Conservation (phyloP, 1,139 yeast species). For the Pichia sp. region DNA sequence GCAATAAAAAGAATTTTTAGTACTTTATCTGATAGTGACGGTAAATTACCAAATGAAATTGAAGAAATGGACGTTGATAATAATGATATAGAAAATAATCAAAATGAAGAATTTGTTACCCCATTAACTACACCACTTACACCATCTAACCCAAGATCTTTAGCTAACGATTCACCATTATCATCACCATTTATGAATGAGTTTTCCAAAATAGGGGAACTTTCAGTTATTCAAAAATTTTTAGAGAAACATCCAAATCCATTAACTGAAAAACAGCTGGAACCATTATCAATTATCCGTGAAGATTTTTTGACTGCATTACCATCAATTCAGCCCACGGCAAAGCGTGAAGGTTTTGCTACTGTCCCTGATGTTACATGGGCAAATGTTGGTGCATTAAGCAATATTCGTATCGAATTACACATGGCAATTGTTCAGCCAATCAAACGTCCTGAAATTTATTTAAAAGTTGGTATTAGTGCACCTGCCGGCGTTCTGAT, state of each 20-base stretch:
- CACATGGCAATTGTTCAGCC: slow-evolving; percentile 99
- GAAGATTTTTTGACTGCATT: slow-evolving; percentile 79
- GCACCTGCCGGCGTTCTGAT: slow-evolving; percentile 96
- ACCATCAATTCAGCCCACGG: slow-evolving; percentile 94
- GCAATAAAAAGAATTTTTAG: slow-evolving; percentile 87
- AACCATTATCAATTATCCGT: slow-evolving; percentile 65
- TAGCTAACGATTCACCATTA: background rate
- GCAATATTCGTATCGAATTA: slow-evolving; percentile 73
- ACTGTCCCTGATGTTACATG: slow-evolving; percentile 98
- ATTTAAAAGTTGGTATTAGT: slow-evolving; percentile 83
- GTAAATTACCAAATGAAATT: slow-evolving; percentile 10
- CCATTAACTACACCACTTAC: slow-evolving; percentile 14
- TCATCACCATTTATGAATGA: background rate
- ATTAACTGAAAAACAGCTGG: slow-evolving; percentile 65
- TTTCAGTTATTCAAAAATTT: slow-evolving; percentile 70
- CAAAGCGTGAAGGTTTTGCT: slow-evolving; percentile 97
- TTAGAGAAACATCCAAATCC: slow-evolving; percentile 73
- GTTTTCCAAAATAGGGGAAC: slow-evolving; percentile 5
- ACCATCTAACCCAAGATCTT: slow-evolving; percentile 7
- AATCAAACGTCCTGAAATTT: slow-evolving; percentile 85
- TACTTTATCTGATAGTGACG: slow-evolving; percentile 12
- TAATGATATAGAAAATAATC: slow-evolving; percentile 15
- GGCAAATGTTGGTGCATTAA: slow-evolving; percentile 90
- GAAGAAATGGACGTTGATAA: slow-evolving; percentile 18
- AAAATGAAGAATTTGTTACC: slow-evolving; percentile 3